These are phyloP conservation scores for Eucalyptus camaldulensis DNA, from an alignment of 345 rosid species.

Conservation along the genomic window DNA sequence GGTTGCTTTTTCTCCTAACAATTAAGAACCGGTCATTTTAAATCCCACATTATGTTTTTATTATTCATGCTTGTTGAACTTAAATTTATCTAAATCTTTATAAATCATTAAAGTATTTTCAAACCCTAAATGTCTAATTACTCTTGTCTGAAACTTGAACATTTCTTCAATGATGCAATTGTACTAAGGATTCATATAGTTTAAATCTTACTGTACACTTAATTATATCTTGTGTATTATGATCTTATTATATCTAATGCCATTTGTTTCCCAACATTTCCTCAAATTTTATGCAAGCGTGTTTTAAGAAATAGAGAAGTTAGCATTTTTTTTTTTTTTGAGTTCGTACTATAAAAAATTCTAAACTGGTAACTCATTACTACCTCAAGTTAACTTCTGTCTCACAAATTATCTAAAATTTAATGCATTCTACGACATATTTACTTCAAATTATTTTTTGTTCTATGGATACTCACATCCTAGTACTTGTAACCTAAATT, in stretches of 20 bases:
- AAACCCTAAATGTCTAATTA: background rate
- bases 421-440: background rate
- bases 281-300: background rate
- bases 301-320: background rate
- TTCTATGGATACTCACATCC: accelerated
- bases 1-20: background rate
- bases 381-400: background rate
- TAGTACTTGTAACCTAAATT: background rate
- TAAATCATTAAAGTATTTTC: too few relatives aligned
- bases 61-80: background rate
- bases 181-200: background rate
- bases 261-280: background rate
- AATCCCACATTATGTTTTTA: background rate
- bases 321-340: background rate
- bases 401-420: background rate
- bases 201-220: background rate
- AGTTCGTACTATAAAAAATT: background rate
- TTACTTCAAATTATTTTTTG: background rate
- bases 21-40: background rate
- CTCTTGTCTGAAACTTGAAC: background rate
- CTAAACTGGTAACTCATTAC: accelerated
- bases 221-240: background rate
- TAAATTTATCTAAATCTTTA: background rate
- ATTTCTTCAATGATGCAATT: background rate
- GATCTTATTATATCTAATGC: background rate